Conservation (phyloP, 495 filamentous ascomycete species). For the Trypethelium eluteriae region DNA sequence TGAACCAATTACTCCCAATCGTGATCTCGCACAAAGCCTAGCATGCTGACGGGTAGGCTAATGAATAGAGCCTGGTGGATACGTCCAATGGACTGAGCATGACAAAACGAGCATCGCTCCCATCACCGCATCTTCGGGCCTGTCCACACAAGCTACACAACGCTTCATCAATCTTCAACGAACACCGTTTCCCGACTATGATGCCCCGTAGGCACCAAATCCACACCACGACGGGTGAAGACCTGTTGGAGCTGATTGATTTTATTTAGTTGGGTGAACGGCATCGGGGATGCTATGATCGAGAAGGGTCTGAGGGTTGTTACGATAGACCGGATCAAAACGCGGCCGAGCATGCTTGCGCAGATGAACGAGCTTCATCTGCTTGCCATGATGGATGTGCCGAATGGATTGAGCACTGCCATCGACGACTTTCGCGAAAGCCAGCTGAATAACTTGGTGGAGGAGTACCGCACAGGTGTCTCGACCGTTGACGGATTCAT, state of each 20-base stretch:
- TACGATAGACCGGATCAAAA: background rate
- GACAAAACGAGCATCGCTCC: background rate
- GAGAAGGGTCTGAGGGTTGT: background rate
- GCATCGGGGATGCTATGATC: background rate
- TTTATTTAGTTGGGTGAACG: background rate
- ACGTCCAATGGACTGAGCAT: constrained; percentile 37
- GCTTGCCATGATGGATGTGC: background rate
- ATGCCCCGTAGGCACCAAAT: background rate
- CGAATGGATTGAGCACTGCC: background rate
- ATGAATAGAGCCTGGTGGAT: constrained; percentile 32
- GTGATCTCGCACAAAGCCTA: too few species aligned
- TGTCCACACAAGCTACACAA: background rate
- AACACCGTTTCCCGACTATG: background rate
- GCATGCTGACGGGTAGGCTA: background rate
- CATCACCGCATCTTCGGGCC: background rate
- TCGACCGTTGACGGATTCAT: background rate
- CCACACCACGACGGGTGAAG: too few species aligned
- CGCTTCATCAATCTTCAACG: background rate
- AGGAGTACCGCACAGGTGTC: background rate
- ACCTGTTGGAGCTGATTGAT: too few species aligned
- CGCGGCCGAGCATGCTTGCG: background rate
- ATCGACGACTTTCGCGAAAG: background rate
- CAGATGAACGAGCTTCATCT: background rate
- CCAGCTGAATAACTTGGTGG: background rate
- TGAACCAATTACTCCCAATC: too few species aligned